Conservation (phyloP, 345 rosid genomes). For the Balakata baccata region DNA sequence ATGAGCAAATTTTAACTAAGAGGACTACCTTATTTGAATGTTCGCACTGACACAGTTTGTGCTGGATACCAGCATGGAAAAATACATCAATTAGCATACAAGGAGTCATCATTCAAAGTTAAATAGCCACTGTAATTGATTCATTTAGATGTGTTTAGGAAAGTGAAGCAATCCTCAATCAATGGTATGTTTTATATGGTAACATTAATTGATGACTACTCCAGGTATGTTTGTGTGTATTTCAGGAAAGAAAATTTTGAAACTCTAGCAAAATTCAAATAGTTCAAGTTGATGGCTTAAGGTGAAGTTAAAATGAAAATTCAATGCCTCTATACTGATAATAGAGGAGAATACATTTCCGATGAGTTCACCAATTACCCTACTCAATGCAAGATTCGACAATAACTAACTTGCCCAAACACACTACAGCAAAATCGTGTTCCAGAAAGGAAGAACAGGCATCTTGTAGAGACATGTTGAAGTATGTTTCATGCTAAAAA, state of each 20-base stretch:
- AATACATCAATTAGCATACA: too few relatives aligned
- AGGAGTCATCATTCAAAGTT: too few relatives aligned
- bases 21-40: too few relatives aligned
- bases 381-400: neutral
- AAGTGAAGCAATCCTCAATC: neutral
- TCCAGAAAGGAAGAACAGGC: neutral
- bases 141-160: too few relatives aligned
- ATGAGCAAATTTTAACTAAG: too few relatives aligned
- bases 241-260: neutral
- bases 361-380: neutral
- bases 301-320: neutral
- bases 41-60: too few relatives aligned
- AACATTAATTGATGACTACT: slow-evolving; percentile 4
- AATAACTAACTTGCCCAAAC: neutral
- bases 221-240: neutral
- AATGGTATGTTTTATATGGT: neutral
- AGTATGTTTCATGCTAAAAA: neutral
- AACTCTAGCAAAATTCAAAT: neutral
- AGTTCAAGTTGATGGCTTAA: neutral
- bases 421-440: slow-evolving; percentile 1
- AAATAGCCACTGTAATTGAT: too few relatives aligned
- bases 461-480: neutral
- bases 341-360: neutral
- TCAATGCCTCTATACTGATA: neutral
- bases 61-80: too few relatives aligned